Evolutionary conservation across 139 green algal genomes (phyloP), one percentile per base, ranked within the genome.

Genomic region (Ettlia oleoabundans): DNA sequence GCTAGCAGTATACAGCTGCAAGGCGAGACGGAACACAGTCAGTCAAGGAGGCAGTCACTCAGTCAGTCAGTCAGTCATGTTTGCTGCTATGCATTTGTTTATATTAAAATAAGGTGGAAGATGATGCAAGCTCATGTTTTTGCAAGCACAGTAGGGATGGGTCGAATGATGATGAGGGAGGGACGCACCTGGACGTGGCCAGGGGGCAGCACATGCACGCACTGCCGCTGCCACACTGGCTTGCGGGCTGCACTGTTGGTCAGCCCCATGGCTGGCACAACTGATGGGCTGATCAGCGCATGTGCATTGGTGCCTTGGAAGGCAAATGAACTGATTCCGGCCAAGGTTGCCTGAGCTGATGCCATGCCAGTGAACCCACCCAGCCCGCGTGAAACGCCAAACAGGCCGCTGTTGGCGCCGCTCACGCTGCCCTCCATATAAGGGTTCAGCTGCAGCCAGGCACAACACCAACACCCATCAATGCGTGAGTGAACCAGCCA

Each of bases 241-340:
- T 4, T 52, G 41, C 47, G 35, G 41, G 70, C 6, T 43, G 73
- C 10, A n/a, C 28, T 15, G 30, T 8, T 1, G 24, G 37, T 33
- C 58, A 43, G 28, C 6, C 0, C 13, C 15, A 21, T 2, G 9
- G 9, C 35, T 30, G 47, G 19, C 2, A 5, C 3, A 8, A 5
- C 30, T 9, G 15, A 43, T 19, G 52, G 40, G 2, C 3, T 13
- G 28, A 89, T 18, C 40, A 87, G 47, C 30, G 76, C 85, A 32
- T 90, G 86, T 6, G 83, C 86, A 58, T 90, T 90, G 61, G 83
- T 90, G 63, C 80, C 86, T 58, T 85, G 72, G 82, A 89, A 89
- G 30, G 85, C 85, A 88, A 89, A 89, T 1, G 85, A 85, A 51
- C 76, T 86, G 37, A 89, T 70, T 38, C 82, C 51, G 1, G 76